Evolutionary conservation across 495 filamentous ascomycete genomes (phyloP), one percentile per base, ranked within the genome.

Genomic region (Xylaria intraflava): DNA sequence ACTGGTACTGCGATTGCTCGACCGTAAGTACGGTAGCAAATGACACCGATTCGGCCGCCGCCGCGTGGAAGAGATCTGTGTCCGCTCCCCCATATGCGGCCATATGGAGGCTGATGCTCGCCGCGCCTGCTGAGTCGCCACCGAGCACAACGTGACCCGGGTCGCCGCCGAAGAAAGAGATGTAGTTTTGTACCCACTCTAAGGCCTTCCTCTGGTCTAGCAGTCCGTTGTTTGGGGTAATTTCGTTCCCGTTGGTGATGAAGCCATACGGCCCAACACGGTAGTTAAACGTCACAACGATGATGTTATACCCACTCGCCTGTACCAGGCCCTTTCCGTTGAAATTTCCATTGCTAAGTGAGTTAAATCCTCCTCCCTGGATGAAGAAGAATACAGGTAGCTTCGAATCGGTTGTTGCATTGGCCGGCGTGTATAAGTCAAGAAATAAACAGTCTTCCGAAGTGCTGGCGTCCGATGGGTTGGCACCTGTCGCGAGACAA

Each of bases 181-280:
- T 89, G 62, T 89, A 69, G 51, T 78, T 72, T 55, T 86, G 75
- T 9, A 90, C 78, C 88, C 88, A 93, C 30, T 86, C 66, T 30
- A 91, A 69, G 12, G 83, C 86, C 56, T 86, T 72, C 7, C 78
- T 72, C 58, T 87, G 83, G 60, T 92, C 88, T 30, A 76, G 72
- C 10, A 89, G 71, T 1, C 81, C 85, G 27, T 76, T 78, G 61
- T 88, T 88, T 6, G 78, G 38, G 10, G 49, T 64, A 26, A 66
- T 59, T 16, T 51, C 17, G 23, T 61, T 51, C 0, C 54, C 64
- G 30, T 66, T 36, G 10, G 64, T 66, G 29, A 66, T 64, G 20
- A 66, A 66, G 0, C 64, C 64, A 43, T 64, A 66, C 6, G 56
- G 51, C 11, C 61, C 58, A 10, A 87, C 82, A 1, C 85, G 81